Evolutionary conservation across 164 flowering plant genomes (phyloP).

Genomic region (Magnolia officinalis): DNA sequence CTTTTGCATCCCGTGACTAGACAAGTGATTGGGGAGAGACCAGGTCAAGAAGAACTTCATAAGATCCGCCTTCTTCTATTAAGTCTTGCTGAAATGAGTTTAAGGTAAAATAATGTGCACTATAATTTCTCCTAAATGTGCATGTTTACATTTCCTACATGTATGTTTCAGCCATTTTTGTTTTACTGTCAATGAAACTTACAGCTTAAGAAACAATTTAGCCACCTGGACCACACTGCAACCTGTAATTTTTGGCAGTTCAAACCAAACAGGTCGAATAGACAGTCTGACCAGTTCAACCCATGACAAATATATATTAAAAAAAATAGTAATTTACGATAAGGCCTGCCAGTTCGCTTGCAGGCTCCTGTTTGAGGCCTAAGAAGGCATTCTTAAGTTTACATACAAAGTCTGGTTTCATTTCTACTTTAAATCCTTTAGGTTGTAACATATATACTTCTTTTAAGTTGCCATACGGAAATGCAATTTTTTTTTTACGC

Average conservation of each 20-base stretch:
- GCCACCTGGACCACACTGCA: background rate
- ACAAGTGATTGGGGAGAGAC: conserved; percentile 67
- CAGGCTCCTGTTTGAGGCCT: no score
- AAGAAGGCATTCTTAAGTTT: no score
- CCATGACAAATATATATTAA: no score
- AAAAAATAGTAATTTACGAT: no score
- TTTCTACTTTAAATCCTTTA: no score
- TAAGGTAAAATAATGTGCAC: conserved; percentile 47
- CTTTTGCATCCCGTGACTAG: conserved; percentile 53
- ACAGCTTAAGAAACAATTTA: background rate
- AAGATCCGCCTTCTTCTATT: conserved; percentile 92
- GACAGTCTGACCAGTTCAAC: background rate
- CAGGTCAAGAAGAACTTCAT: conserved; percentile 68
- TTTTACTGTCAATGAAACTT: background rate
- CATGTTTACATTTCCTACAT: background rate
- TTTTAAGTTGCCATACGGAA: no score
- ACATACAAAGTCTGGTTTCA: no score
- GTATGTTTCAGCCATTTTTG: background rate
- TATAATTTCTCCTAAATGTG: background rate
- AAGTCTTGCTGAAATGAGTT: conserved; percentile 98
- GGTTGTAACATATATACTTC: no score
- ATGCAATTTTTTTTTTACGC: no score
- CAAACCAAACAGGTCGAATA: background rate
- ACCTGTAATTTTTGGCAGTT: background rate
- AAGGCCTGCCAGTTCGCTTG: no score